Percentiles rank a stretch among this genome's conserved stretches.
These are phyloP conservation scores for Sisymbrium altissimum DNA, from an alignment of 345 rosid genomes.

Conservation along the genomic window DNA sequence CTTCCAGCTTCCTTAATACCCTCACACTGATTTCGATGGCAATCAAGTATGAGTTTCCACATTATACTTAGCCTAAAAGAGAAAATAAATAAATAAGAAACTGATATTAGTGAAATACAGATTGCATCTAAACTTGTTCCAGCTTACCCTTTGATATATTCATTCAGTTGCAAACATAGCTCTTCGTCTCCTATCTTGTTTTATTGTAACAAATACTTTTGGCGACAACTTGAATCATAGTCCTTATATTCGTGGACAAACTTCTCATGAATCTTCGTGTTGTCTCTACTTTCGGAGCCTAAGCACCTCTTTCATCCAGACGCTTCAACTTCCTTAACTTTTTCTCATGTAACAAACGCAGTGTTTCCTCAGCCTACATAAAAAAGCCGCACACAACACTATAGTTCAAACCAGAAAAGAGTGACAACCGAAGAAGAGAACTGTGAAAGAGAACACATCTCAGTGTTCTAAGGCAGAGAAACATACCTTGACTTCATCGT, in stretches of 20 bases:
- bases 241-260: slow-evolving; percentile 77
- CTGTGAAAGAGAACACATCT: neutral
- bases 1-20: slow-evolving; percentile 68
- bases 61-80: slow-evolving; percentile 70
- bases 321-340: slow-evolving; percentile 68
- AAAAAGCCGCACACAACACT: slow-evolving; percentile 2
- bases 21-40: slow-evolving; percentile 74
- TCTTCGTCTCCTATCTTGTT: slow-evolving; percentile 96
- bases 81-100: neutral
- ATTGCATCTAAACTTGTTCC: neutral
- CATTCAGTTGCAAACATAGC: slow-evolving; percentile 83
- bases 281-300: slow-evolving; percentile 55
- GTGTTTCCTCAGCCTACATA: slow-evolving; percentile 81
- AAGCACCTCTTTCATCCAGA: slow-evolving; percentile 84
- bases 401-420: neutral
- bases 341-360: slow-evolving; percentile 73
- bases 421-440: neutral
- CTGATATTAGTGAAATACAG: neutral
- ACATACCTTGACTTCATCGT: no score
- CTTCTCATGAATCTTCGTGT: slow-evolving; percentile 50
- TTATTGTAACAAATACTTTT: slow-evolving; percentile 65
- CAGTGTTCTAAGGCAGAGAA: neutral
- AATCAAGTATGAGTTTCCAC: slow-evolving; percentile 94
- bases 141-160: slow-evolving; percentile 79
- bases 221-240: slow-evolving; percentile 85